Evolutionary conservation across 2,329 filamentous ascomycete species (phyloP).

Genomic region (Colletotrichum viniferum): DNA sequence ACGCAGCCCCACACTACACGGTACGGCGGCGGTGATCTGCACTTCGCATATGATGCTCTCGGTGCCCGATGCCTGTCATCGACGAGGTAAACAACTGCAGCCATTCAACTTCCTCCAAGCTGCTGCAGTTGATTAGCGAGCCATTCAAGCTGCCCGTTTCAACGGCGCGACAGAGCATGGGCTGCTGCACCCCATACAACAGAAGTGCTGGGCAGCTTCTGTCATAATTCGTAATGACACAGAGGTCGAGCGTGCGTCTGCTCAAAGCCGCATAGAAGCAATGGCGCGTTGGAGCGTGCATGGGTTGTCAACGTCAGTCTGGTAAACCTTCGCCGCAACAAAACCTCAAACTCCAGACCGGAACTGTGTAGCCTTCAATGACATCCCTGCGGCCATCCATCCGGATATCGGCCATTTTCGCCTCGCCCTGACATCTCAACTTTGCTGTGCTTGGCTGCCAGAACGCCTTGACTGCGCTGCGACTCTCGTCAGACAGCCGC

Average conservation of each 20-base stretch:
- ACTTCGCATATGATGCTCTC: background rate
- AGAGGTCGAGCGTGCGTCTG: background rate
- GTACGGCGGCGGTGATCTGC: background rate
- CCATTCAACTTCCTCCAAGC: background rate
- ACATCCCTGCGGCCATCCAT: background rate
- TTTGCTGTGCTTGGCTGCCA: background rate
- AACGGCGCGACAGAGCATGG: background rate
- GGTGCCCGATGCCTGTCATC: background rate
- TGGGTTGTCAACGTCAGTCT: background rate
- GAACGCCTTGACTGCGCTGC: background rate
- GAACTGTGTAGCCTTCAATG: background rate
- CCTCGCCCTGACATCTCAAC: background rate
- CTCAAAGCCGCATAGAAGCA: background rate
- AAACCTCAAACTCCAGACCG: constrained; percentile 1
- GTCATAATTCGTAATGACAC: background rate
- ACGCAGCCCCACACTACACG: background rate
- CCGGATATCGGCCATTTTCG: background rate
- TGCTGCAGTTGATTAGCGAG: background rate
- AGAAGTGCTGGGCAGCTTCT: background rate
- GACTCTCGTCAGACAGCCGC: background rate
- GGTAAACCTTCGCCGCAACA: constrained; percentile 8
- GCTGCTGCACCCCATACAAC: background rate
- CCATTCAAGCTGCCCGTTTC: constrained; percentile 7
- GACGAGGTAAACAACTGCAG: background rate
- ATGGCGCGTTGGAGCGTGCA: background rate